Evolutionary conservation across 805 yeast genomes (phyloP).

Genomic region (Maudiozyma bulderi): DNA sequence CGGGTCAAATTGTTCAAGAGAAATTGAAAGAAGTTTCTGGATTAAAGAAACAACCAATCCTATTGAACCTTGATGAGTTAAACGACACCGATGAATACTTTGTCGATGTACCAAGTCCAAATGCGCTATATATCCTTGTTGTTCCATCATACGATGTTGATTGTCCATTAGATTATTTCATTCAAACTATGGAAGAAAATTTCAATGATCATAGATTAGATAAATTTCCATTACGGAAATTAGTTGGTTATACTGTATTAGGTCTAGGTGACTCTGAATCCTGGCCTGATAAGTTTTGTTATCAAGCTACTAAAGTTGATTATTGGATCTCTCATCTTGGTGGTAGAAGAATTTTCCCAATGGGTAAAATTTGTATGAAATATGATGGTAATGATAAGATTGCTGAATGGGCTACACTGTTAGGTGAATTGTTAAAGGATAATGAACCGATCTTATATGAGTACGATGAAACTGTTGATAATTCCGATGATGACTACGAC

Average conservation of each 20-base stretch:
- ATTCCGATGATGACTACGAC: conserved; percentile 35
- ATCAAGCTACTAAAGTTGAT: conserved; percentile 72
- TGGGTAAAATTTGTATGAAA: conserved; percentile 78
- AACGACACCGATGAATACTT: conserved; percentile 80
- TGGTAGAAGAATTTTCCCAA: conserved; percentile 73
- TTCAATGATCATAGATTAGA: conserved; percentile 79
- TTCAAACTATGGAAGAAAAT: conserved; percentile 73
- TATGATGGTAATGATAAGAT: conserved; percentile 50
- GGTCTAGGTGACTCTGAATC: conserved; percentile 85
- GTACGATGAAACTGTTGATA: conserved; percentile 48
- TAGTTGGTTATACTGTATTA: conserved; percentile 75
- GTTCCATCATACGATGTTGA: conserved; percentile 89
- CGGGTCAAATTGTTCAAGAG: conserved; percentile 45
- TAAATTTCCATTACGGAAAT: conserved; percentile 58
- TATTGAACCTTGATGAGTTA: conserved; percentile 68
- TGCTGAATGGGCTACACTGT: conserved; percentile 55
- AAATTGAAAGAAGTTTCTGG: conserved; percentile 25
- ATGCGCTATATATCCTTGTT: conserved; percentile 58
- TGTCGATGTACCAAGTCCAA: conserved; percentile 47
- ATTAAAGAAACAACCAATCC: conserved; percentile 36
- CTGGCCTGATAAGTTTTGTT: conserved; percentile 79
- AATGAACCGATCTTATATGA: conserved; percentile 59
- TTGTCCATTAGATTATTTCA: conserved; percentile 80
- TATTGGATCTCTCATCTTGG: conserved; percentile 72
- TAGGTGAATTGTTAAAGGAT: conserved; percentile 55